Base-by-base conservation (phyloP, 345 rosid species). In the Excoecaria agallocha region DNA sequence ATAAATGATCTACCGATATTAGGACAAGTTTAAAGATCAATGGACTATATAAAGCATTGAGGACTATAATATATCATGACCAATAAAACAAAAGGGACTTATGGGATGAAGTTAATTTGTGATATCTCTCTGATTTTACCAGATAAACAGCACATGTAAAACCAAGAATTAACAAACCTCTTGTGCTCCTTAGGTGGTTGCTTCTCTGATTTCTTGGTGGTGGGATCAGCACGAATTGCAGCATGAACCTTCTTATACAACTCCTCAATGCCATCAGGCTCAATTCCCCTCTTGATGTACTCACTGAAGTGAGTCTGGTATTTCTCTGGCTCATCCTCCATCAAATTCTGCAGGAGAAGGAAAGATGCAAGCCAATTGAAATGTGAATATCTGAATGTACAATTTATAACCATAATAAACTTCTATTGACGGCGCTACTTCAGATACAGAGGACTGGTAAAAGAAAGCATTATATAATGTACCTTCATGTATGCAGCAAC, bases 401-500 rank as follows among this genome's bases (percentile, higher is more conserved):
- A 55, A 13, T 30, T 48, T 12, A 3, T 15, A 38, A 11, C 46
- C 20, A 16, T 49, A 20, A 56, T 30, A 41, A 30, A 10, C 19
- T 24, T 20, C 6, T 16, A 16, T 8, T 68, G 59, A 25, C 51
- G 20, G 8, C 10, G 30, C 12, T 16, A 17, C 59, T 22, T 9
- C 25, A 8, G 43, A 30, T 19, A 22, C 20, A 64, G 8, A 66
- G 20, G 12, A 55, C 41, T 52, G 6, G 16, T 58, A 19, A 55
- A 19, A 51, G n/a, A 55, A 22, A 20, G n/a, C 9, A 60, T 8
- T 2, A 7, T 25, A 35, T 6, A 61, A 3, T 35, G 79, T 85
- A 90, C 94, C 81, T 75, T 88, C 96, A 93, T 91, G 84, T 93
- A 93, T 45, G 89, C 69, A 41, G 90, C 89, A 66, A 93, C 89